Conservation (phyloP, 1,139 yeast species). For the Yarrowia galli region DNA sequence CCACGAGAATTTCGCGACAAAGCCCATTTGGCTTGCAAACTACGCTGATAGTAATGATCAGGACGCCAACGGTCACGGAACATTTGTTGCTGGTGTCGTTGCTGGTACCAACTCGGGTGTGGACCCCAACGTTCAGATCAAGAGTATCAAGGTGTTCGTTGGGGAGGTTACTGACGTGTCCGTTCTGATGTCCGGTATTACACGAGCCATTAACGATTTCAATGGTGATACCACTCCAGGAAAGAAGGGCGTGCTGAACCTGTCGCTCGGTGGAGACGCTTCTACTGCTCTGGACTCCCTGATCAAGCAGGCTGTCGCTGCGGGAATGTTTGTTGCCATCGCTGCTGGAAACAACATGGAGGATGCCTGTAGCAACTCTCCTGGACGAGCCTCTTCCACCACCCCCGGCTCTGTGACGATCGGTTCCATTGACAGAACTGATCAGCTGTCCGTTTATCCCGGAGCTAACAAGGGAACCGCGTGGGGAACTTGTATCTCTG, state of each 20-base stretch:
- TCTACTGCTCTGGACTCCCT: slow-evolving; percentile 60
- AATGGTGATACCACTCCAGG: slow-evolving; percentile 57
- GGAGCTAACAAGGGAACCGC: slow-evolving; percentile 52
- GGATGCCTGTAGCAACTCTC: slow-evolving; percentile 69
- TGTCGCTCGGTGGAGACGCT: slow-evolving; percentile 70
- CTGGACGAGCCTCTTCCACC: slow-evolving; percentile 62
- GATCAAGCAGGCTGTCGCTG: slow-evolving; percentile 64
- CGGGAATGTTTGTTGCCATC: slow-evolving; percentile 67
- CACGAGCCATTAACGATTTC: slow-evolving; percentile 55
- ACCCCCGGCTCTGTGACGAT: slow-evolving; percentile 61
- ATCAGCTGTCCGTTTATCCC: slow-evolving; percentile 64
- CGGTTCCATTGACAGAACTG: slow-evolving; percentile 61
- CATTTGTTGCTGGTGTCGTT: slow-evolving; percentile 65
- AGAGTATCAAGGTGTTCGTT: slow-evolving; percentile 63
- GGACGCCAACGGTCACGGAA: slow-evolving; percentile 94
- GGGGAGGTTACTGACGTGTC: slow-evolving; percentile 60
- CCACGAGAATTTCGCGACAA: slow-evolving; percentile 84
- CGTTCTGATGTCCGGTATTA: slow-evolving; percentile 57
- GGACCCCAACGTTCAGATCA: slow-evolving; percentile 66
- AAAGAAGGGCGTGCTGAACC: slow-evolving; percentile 74
- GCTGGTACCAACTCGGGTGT: slow-evolving; percentile 67
- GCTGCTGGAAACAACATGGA: slow-evolving; percentile 73
- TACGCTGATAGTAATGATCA: slow-evolving; percentile 70
- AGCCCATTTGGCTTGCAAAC: slow-evolving; percentile 70
- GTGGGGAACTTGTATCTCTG: slow-evolving; percentile 65